Evolutionary conservation across 257 asterid species (phyloP), one percentile per base, ranked within the genome.

Genomic region (Hygrophila difformis): DNA sequence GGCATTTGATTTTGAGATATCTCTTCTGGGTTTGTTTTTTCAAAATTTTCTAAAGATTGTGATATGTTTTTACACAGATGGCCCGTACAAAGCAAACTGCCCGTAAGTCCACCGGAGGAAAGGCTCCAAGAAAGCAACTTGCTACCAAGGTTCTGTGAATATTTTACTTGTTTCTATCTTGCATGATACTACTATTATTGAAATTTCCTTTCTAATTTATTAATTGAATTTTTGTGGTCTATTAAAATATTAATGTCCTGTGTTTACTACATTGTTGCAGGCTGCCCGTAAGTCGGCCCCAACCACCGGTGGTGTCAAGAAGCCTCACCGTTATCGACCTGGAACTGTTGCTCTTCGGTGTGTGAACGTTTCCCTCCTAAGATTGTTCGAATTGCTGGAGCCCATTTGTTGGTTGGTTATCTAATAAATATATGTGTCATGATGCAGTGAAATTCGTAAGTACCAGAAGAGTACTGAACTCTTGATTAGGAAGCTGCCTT

Each of bases 391-490:
- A 33, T 33, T 4, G 37, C 1, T 33, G 3, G 12, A 5, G 37
- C 31, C 7, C 31, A 26, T 26, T 6, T 33, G 37, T 5, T 33
- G 12, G 10, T 9, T 33, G 37, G 12, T 33, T 9, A 44, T 41
- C 44, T 19, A 28, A 42, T 1, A 6, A 3, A 10, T 19, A 5
- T 22, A 5, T 49, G 28, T 28, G 18, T 13, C 28, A 12, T 42
- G 14, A 12, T 44, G 43, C 34, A 60, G 66, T 51, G 66, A 60
- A 34, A 60, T 60, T 22, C 66, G 65, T 3, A 44, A 56, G 45
- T 56, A 63, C 44, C 62, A 58, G 56, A 63, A 63, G 59, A 63
- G 69, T 44, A 64, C 70, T 10, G 70, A 64, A 47, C 70, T 64
- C 18, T 35, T 64, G 50, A 64, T 64, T 51, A 64, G 70, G 70